Evolutionary conservation across 352 stramenopile species (phyloP).

Genomic region (Achlya hypogyna): DNA sequence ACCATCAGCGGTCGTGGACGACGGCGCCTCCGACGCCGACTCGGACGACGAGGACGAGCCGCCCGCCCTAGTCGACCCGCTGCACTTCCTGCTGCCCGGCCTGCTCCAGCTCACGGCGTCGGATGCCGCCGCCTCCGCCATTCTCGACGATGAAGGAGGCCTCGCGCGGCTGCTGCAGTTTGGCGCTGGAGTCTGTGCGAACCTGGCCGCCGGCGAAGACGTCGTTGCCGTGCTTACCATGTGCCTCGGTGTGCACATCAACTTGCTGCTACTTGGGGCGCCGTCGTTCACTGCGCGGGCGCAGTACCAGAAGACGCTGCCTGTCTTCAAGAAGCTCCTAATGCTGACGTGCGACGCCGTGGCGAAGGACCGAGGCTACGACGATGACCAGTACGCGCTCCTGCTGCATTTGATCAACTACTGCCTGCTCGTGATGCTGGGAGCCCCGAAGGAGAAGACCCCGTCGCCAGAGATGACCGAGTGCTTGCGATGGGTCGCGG

Average conservation of each 20-base stretch:
- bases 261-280: slow-evolving; percentile 48
- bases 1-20: slow-evolving; percentile 18
- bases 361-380: slow-evolving; percentile 38
- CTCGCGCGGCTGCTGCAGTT: slow-evolving; percentile 65
- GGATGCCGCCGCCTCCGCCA: slow-evolving; percentile 38
- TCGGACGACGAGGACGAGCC: slow-evolving; percentile 48
- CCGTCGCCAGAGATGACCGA: slow-evolving; percentile 37
- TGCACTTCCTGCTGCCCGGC: slow-evolving; percentile 75
- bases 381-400: slow-evolving; percentile 75
- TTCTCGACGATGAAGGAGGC: slow-evolving; percentile 50
- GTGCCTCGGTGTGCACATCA: slow-evolving; percentile 67
- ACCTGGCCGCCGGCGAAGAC: slow-evolving; percentile 39
- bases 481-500: slow-evolving; percentile 36
- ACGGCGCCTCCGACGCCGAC: slow-evolving; percentile 29
- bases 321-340: slow-evolving; percentile 48
- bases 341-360: slow-evolving; percentile 35
- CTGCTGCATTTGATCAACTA: slow-evolving; percentile 61
- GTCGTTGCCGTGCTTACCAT: slow-evolving; percentile 55
- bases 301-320: slow-evolving; percentile 25
- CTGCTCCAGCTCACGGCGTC: slow-evolving; percentile 69
- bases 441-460: slow-evolving; percentile 44
- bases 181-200: slow-evolving; percentile 52
- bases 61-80: slow-evolving; percentile 35
- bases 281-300: background rate
- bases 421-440: slow-evolving; percentile 46